Evolutionary conservation across 305 asterid genomes (phyloP).

Genomic region (Fraxinus greggii): DNA sequence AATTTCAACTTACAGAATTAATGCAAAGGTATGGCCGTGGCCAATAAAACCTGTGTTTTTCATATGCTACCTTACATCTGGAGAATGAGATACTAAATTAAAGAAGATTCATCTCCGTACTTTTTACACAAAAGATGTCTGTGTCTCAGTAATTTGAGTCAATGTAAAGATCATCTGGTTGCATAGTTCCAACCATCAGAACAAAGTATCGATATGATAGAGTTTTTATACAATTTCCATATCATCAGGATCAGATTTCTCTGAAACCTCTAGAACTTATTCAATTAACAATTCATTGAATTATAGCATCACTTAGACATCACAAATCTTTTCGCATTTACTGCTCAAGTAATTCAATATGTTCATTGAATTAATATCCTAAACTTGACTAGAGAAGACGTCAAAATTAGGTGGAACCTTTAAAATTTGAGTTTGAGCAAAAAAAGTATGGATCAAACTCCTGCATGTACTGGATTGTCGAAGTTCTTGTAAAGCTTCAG

Average conservation of each 20-base stretch:
- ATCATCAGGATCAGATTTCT: not conserved
- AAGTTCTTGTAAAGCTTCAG: conserved; percentile 53
- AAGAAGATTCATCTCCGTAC: not conserved
- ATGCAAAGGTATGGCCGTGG: not conserved
- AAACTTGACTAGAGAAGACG: conserved; percentile 11
- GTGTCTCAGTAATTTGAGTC: conserved; percentile 9
- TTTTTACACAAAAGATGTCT: not conserved
- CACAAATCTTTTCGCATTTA: not conserved
- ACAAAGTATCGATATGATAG: not conserved
- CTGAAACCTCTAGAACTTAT: not conserved
- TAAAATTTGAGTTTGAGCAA: conserved; percentile 45
- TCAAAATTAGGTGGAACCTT: conserved; percentile 40
- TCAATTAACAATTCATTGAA: not conserved
- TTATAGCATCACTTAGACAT: not conserved
- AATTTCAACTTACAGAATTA: not conserved
- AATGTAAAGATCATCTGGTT: conserved; percentile 1
- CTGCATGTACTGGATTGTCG: conserved; percentile 58
- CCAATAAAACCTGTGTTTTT: not conserved
- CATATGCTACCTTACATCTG: not conserved
- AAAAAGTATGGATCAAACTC: conserved; percentile 50
- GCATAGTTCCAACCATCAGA: not conserved
- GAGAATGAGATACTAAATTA: not conserved
- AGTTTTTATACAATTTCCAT: not conserved
- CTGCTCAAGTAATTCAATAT: not conserved
- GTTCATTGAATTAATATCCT: not conserved